Conservation (phyloP, 2,329 filamentous ascomycete genomes). For the Colletotrichum falcatum region DNA sequence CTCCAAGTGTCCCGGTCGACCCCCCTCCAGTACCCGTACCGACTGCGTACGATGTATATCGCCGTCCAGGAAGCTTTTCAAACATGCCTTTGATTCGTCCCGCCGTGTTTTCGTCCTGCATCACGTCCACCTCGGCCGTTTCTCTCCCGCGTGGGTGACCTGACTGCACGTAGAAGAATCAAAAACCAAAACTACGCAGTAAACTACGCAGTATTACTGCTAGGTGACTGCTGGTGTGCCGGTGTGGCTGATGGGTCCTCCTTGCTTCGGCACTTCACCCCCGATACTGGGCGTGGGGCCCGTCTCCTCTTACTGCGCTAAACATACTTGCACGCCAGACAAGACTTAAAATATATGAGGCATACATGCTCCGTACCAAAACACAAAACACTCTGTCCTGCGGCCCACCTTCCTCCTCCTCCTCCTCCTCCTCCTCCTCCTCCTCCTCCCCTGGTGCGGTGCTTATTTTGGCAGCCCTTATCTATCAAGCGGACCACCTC, state of each 20-base stretch:
- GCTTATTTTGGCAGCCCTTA: constrained; percentile 32
- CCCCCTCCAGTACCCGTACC: too few species aligned
- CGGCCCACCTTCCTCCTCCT: not conserved
- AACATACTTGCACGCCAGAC: not conserved
- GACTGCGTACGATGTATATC: too few species aligned
- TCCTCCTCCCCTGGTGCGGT: too few species aligned
- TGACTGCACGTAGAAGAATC: not conserved
- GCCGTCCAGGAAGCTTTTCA: not conserved
- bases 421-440: not conserved
- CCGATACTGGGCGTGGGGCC: constrained; percentile 2
- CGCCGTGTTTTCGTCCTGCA: not conserved
- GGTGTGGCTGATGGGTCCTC: constrained; percentile 14
- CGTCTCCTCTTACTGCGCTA: not conserved
- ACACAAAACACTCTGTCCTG: constrained; percentile 15
- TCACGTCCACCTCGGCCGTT: not conserved
- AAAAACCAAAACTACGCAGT: too few species aligned
- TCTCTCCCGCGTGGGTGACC: not conserved
- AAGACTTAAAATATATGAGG: constrained; percentile 10
- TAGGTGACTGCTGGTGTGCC: too few species aligned
- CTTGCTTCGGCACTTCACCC: constrained; percentile 15
- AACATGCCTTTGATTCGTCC: constrained; percentile 14
- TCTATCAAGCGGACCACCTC: not conserved
- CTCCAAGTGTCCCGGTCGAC: too few species aligned
- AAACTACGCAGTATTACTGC: too few species aligned
- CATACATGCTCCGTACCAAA: too few species aligned